Base-by-base conservation (phyloP, 441 rosid genomes). In the Adansonia rubrostipa region DNA sequence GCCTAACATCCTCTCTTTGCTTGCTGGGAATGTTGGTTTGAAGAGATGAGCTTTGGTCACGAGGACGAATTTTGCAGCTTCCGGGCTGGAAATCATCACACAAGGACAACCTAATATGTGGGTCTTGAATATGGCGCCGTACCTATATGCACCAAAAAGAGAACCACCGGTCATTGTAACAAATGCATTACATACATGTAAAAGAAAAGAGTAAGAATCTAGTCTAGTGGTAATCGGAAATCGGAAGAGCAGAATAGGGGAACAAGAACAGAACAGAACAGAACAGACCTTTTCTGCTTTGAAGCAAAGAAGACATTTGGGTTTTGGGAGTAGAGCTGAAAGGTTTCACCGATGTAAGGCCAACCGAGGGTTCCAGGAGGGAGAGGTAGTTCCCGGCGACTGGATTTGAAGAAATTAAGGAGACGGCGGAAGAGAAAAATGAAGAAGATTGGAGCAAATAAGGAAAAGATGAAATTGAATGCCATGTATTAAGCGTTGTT, bases 1-100 rank as follows among this genome's bases (percentile, higher is more conserved):
- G 14, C 99, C 99, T 1, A 94, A 6, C 96, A 96, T 96, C 91
- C 95, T 87, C 83, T 96, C 99, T 82, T 96, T 96, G 63, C 98
- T 96, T 5, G 93, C 98, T 0, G 99, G 99, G 64, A 90, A 96
- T 73, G 98, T 96, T 3, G 99, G 99, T 84, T 96, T 94, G 84
- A 96, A 96, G 51, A 96, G 91, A 84, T 92, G 90, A 24, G 97
- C 84, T 74, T 82, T 88, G 0, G 94, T 96, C 1, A 85, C 92
- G 0, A 94, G 92, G 24, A 96, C 99, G 72, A 92, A 92, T 85
- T 89, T 96, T 0, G 96, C 99, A 17, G 98, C 98, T 51, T 92
- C 98, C 0, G 98, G 95, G 84, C 93, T 91, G 0, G 99, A 89
- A 40, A 96, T 89, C 99, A 96, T 93, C 64, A 93, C 97, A 79